Base-by-base conservation (phyloP, 805 yeast species). In the Yarrowia sp. region DNA sequence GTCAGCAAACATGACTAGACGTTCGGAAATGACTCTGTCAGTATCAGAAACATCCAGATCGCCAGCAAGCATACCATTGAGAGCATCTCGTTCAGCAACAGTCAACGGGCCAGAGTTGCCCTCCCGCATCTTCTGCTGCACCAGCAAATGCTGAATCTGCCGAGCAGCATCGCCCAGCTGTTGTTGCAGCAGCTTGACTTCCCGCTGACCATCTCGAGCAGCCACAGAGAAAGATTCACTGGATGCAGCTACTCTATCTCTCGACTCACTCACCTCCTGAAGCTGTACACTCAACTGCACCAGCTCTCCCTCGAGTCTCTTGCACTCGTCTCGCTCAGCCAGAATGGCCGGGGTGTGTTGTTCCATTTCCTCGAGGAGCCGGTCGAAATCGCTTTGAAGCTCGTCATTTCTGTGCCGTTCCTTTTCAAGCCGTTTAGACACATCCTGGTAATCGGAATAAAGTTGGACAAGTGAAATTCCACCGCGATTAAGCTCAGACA, bases 131-230 rank as follows among this genome's bases (percentile, higher is more conserved):
- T 89, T 90, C 42, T 72, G 66, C 65, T 78, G 78, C 14, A 88
- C 82, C 42, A 93, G 79, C 41, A 92, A 79, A 57, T 81, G 82
- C 69, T 89, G 90, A n/a, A 95, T 82, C 73, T 93, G 98, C 47
- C 86, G 84, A 7, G 96, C 89, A 43, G 93, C 77, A 71, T 93
- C 98, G 33, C 81, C 76, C 47, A 87, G 83, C 68, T 87, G 85
- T 65, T 81, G 83, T 50, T 81, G 80, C 67, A 88, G 73, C 5
- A 83, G 76, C 14, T 73, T 75, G 13, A 81, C 72, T 68, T 85
- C 87, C 31, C 77, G 73, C 67, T 80, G 81, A 47, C 77, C 74
- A 64, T 84, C 88, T 11, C 75, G 71, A 38, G 73, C 68, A 55
- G 74, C 77, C 33, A 69, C 69, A 28, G 76, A 74, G 11, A 65